phyloP scores from a whole-genome alignment of 2,329 filamentous ascomycete species.

The Colletotrichum euphorbiae region DNA sequence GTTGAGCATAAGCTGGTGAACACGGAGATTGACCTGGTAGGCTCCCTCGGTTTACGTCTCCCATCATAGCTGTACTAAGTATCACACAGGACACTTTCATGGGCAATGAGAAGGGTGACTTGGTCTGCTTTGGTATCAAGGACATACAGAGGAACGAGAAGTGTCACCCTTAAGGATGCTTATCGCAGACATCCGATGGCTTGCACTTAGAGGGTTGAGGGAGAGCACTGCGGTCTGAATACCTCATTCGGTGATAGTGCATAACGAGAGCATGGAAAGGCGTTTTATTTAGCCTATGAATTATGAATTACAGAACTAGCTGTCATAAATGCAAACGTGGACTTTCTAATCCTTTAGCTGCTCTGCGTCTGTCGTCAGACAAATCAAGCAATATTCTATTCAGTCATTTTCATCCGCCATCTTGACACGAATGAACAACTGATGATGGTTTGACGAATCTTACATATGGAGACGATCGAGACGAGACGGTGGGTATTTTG shows the following conservation, averaged over 20 bases:
- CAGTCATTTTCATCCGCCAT: slow-evolving; percentile 21
- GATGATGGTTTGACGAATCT: slow-evolving; percentile 40
- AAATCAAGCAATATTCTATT: too few species aligned
- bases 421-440: slow-evolving; percentile 38
- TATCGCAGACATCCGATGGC: background rate
- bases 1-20: background rate
- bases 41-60: fast-evolving
- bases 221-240: too few species aligned
- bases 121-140: background rate
- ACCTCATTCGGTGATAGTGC: too few species aligned
- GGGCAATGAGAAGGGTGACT: background rate
- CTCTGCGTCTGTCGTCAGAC: too few species aligned
- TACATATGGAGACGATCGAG: slow-evolving; percentile 27
- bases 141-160: background rate
- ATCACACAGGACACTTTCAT: background rate
- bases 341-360: too few species aligned
- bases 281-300: too few species aligned
- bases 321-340: too few species aligned
- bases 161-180: background rate
- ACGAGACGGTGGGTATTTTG: slow-evolving; percentile 36
- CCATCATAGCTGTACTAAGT: background rate
- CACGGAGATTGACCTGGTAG: slow-evolving; percentile 1
- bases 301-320: too few species aligned
- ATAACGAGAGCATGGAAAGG: too few species aligned
- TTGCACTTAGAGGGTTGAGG: too few species aligned